Percentiles rank a stretch among this genome's conserved stretches.
These are phyloP conservation scores for Paramecium primaurelia DNA, from an alignment of 73 alveolate genomes.

Conservation along the genomic window DNA sequence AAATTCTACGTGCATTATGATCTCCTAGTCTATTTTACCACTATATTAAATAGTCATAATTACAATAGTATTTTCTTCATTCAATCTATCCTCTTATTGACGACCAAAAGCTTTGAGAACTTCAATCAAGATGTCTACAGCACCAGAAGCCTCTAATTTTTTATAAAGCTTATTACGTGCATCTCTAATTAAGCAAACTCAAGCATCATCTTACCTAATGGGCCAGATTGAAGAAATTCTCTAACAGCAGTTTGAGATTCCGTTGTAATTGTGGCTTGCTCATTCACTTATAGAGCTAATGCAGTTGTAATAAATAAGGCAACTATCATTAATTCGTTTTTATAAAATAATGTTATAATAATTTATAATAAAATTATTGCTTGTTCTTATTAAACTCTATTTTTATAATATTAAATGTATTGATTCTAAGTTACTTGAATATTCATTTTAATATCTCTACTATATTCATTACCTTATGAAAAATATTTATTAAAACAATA, in stretches of 20 bases:
- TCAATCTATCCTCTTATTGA: constrained; percentile 23
- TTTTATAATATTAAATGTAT: neutral
- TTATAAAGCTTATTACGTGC: constrained; percentile 25
- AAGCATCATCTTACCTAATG: constrained; percentile 43
- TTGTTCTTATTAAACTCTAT: neutral
- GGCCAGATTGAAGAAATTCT: neutral
- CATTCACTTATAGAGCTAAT: constrained; percentile 1
- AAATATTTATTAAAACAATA: neutral
- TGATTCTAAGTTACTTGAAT: neutral
- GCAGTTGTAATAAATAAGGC: constrained; percentile 14
- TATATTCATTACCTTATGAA: neutral
- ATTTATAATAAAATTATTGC: neutral
- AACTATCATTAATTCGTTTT: constrained; percentile 25
- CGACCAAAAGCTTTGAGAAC: constrained; percentile 49
- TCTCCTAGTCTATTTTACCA: constrained; percentile 38
- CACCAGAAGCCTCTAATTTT: constrained; percentile 49
- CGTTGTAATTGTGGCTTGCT: neutral
- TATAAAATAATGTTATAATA: neutral
- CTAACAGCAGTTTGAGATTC: neutral
- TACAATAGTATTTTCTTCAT: constrained; percentile 15
- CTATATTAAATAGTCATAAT: neutral
- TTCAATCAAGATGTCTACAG: constrained; percentile 46
- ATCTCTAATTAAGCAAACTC: constrained; percentile 35
- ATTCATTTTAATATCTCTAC: neutral
- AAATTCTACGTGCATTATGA: constrained; percentile 40